Evolutionary conservation across 139 green algal species (phyloP), one percentile per base, ranked within the genome.

Genomic region (Ettlia oleoabundans): DNA sequence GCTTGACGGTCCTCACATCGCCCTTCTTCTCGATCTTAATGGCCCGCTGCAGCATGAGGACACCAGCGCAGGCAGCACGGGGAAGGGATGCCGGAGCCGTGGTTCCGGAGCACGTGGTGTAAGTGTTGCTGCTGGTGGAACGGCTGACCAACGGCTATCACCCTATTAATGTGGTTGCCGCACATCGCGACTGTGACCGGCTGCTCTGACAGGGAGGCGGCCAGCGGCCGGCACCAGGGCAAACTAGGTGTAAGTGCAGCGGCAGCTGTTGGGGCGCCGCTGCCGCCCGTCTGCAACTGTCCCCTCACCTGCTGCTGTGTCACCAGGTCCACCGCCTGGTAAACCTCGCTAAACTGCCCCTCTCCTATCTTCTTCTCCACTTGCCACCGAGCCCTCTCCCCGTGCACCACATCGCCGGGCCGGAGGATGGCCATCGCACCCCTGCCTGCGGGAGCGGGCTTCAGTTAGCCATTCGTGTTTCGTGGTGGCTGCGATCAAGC

Each of bases 331-430:
- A 70, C 70, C 21, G 92, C 90, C n/a, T 92, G 86, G 66, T 93
- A 96, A 0, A 96, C 92, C 63, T 95, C 92, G 18, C 91, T 88
- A 84, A 95, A 96, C 71, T 93, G 89, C 4, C 92, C 92, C 73
- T 96, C 90, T 2, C 92, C 92, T 9, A 96, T 85, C 77, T 93
- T 95, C 13, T 61, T 66, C 35, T 61, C 28, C 40, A 88, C 84
- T 51, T 71, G 13, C 52, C 79, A 82, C 19, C 58, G 67, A 22
- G 35, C 73, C 26, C 42, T n/a, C 53, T 80, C 37, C 22, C 51
- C 58, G 32, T 68, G 19, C 53, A 80, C 37, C 24, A 68, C 35
- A 38, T 80, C 73, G 53, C 73, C 73, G 21, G 10, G 21, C 33
- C 35, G 22, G 35, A 82, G 41, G 33, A 82, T 10, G 26, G 76